Base-by-base conservation (phyloP, 305 asterid species). In the Solanum aculeatissimum region DNA sequence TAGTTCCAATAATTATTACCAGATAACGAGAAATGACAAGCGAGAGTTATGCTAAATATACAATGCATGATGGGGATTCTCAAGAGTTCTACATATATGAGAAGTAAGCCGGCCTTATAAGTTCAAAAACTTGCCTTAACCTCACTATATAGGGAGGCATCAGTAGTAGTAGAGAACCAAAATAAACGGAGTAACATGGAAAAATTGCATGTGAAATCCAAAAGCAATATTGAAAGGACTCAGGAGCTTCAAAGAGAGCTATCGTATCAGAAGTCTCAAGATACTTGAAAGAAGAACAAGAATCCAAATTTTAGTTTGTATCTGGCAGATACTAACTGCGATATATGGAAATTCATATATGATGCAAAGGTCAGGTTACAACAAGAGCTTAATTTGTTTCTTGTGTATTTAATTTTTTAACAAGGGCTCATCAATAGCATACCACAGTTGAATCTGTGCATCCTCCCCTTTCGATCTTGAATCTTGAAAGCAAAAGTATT, bases 401-500 rank as follows among this genome's bases (percentile, higher is more conserved):
- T 32, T 53, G 25, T 78, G 42, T 54, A 29, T 51, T 19, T 19
- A 71, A 42, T 53, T n/a, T 43, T 19, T 54, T 78, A 75, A 49
- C 42, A 45, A 45, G 82, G 47, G 32, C 1, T 32, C 83, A 32
- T 78, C 51, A 54, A 55, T 80, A 85, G 80, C 92, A 18, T 88
- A 97, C 99, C 99, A 60, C 98, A 91, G 81, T 90, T 91, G 88
- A 97, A 97, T 85, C 99, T 90, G 86, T 97, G 98, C 98, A 94
- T 95, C 87, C 98, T 89, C 84, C 99, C 99, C 91, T 88, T 93
- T 83, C 84, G 90, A 86, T 97, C 99, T 90, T 97, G 98, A 89
- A 97, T 90, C 91, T 97, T 95, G 91, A 97, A 97, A 75, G 98
- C 89, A 81, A 95, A 97, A 77, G 89, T 86, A 83, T 88, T 90